A percentile compares a stretch with the other conserved stretches of the same genome.
phyloP scores from a whole-genome alignment of 2,329 filamentous ascomycete species.

The Aureobasidium melanogenum region DNA sequence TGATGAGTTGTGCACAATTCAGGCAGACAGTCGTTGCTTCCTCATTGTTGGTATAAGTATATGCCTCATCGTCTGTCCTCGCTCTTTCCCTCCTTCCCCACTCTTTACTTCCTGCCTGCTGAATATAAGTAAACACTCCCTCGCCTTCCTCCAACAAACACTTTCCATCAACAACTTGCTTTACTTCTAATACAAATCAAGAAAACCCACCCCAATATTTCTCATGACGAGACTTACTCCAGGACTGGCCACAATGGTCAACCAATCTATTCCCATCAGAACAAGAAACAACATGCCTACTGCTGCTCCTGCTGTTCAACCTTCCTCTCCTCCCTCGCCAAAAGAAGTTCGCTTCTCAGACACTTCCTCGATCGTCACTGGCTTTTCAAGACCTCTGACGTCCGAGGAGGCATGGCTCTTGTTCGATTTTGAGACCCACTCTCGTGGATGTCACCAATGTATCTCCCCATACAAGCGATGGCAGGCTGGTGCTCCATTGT shows the following conservation, averaged over 20 bases:
- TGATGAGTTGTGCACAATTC: not conserved
- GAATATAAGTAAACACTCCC: not conserved
- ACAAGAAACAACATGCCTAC: not conserved
- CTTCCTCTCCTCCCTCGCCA: constrained; percentile 20
- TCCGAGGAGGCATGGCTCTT: constrained; percentile 36
- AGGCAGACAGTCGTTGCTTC: constrained; percentile 3
- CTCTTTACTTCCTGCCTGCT: not conserved
- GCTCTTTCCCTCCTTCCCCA: not conserved
- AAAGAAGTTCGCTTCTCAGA: constrained; percentile 20
- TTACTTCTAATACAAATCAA: not conserved
- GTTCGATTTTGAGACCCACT: constrained; percentile 41
- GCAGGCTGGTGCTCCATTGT: constrained; percentile 32
- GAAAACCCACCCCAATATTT: not conserved
- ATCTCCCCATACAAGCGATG: constrained; percentile 35
- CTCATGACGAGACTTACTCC: not conserved
- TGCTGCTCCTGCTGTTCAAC: not conserved
- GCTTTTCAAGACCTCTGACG: constrained; percentile 31
- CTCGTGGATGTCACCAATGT: constrained; percentile 36
- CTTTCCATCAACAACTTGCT: not conserved
- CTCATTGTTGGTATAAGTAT: not conserved
- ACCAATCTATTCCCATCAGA: not conserved
- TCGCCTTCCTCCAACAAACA: not conserved
- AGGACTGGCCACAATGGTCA: not conserved
- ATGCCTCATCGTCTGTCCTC: not conserved
- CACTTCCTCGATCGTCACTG: constrained; percentile 21